Evolutionary conservation across 768 basidiomycete genomes (phyloP), one percentile per base, ranked within the genome.

Genomic region (Auricularia sp.): DNA sequence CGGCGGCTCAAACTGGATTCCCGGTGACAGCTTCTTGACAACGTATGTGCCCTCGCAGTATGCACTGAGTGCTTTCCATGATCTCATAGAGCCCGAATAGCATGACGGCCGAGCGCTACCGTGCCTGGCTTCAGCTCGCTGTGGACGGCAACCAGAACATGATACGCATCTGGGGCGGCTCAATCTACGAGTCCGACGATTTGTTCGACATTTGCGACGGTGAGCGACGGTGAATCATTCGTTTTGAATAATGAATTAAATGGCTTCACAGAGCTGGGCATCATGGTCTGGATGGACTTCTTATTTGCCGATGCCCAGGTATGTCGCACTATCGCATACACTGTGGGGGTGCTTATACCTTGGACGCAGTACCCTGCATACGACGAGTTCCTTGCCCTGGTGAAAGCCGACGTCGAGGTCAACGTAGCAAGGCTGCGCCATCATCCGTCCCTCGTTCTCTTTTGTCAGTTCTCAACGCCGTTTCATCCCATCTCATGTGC

Each of bases 271-370:
- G 78, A 80, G 62, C 69, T 74, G 1, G 77, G 74, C 29, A 69
- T 98, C 59, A 79, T 97, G 43, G 93, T 97, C 34, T 97, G 95
- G 95, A 95, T 97, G 76, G 96, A 98, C 75, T 95, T 97, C 75
- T 87, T 91, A 87, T 98, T 98, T 73, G 93, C 87, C 35, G 97
- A 95, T 73, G 95, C 93, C 23, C 90, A 92, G 78, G 29, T 3
- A 53, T 43, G 56, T 62, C 64, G 39, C 8, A 14, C 12, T 7
- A 7, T 14, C 39, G 8, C 39, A 8, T 7, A 42, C 39, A 42
- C 8, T 14, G 39, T 14, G 29, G 29, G 7, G 39, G 29, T 29
- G 29, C 39, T 42, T 42, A 42, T 14, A 14, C 53, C 29, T 1
- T n/a, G 33, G 33, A 64, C 35, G 21, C 72, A 92, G 86, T 96